phyloP scores from a whole-genome alignment of 1,139 yeast genomes.

The Hansenula anomala region DNA sequence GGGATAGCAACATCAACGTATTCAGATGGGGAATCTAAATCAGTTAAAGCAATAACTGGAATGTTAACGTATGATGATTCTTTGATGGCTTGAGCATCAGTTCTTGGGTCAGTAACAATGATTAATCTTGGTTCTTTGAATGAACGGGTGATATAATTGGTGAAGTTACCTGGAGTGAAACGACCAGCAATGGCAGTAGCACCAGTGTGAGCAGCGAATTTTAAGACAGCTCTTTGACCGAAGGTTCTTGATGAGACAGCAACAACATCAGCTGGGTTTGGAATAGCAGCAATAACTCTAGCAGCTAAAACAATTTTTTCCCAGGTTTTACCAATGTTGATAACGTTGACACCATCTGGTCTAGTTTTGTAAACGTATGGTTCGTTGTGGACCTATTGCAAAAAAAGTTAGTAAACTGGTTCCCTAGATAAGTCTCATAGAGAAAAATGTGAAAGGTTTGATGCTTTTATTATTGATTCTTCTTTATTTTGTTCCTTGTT shows the following conservation, averaged over 20 bases:
- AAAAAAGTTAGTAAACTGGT: conserved; percentile 33
- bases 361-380: conserved; percentile 99
- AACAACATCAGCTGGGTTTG: conserved; percentile 97
- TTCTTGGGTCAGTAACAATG: conserved; percentile 99
- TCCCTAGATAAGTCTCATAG: too few relatives aligned
- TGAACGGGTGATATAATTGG: conserved; percentile 99
- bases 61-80: conserved; percentile 99
- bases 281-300: conserved; percentile 98
- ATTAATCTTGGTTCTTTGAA: conserved; percentile 99
- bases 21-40: conserved; percentile 98
- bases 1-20: conserved; percentile 99
- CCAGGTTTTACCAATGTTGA: conserved; percentile 99
- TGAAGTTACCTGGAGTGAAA: conserved; percentile 99
- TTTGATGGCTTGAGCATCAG: conserved; percentile 99
- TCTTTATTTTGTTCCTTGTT: too few relatives aligned
- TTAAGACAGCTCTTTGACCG: conserved; percentile 99
- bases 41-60: conserved; percentile 98
- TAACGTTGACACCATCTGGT: conserved; percentile 99
- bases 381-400: conserved; percentile 91
- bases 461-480: too few relatives aligned
- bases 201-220: conserved; percentile 99
- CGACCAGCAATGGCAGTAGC: conserved; percentile 99
- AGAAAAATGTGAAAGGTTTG: too few relatives aligned
- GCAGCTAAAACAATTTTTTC: conserved; percentile 99
- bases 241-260: conserved; percentile 99